A percentile compares a stretch with the other conserved stretches of the same genome.
Evolutionary conservation across 2,329 filamentous ascomycete genomes (phyloP).

Genomic region (Venturia oleaginea): DNA sequence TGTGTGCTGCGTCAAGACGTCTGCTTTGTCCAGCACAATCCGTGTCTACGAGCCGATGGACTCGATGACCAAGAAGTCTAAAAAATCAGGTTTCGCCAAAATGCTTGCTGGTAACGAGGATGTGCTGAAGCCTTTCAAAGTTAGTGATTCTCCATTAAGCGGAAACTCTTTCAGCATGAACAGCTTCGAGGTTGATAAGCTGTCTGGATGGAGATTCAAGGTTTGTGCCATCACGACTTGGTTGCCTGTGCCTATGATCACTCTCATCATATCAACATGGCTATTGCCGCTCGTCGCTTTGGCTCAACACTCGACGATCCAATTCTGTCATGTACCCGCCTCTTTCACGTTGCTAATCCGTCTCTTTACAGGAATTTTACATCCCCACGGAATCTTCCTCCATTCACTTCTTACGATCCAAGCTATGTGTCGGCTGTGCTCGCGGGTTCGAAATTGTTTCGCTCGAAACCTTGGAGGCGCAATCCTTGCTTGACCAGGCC

Average conservation of each 20-base stretch:
- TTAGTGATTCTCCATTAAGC: slow-evolving; percentile 22
- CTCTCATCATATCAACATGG: background rate
- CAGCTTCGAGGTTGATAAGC: background rate
- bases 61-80: slow-evolving; percentile 84
- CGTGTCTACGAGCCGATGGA: slow-evolving; percentile 99
- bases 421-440: slow-evolving; percentile 90
- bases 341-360: background rate
- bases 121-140: slow-evolving; percentile 88
- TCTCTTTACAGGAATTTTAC: slow-evolving; percentile 66
- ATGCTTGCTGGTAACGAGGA: slow-evolving; percentile 94
- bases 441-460: slow-evolving; percentile 96
- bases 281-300: background rate
- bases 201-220: slow-evolving; percentile 4
- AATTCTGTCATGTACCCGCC: background rate
- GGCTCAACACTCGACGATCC: background rate
- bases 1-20: slow-evolving; percentile 94
- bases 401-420: slow-evolving; percentile 94
- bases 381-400: slow-evolving; percentile 97
- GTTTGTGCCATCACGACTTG: background rate
- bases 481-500: slow-evolving; percentile 91
- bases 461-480: slow-evolving; percentile 93
- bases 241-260: background rate
- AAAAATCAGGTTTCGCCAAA: slow-evolving; percentile 89
- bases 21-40: slow-evolving; percentile 86
- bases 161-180: background rate